Base-by-base conservation (phyloP, 2,329 filamentous ascomycete genomes). In the Xylaria digitata region DNA sequence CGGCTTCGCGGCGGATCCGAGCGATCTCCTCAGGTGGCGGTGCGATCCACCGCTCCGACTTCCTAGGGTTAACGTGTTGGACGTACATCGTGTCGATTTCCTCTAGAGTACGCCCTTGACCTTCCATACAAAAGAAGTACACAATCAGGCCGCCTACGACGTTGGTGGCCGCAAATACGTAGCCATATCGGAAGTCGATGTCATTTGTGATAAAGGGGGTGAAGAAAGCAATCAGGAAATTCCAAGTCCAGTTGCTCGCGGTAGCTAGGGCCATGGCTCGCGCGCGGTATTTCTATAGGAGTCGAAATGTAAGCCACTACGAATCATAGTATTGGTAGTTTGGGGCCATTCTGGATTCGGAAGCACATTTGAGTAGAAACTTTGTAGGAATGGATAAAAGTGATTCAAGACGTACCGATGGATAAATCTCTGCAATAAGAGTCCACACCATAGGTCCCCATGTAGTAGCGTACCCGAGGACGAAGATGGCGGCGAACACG, bases 51-150 rank as follows among this genome's bases (percentile, higher is more conserved):
- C 84, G 80, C 52, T 81, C 76, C 72, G 87, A 90, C 82, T 88
- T 86, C 80, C 86, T 87, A 0, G 90, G 89, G 70, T 81, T 86
- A 19, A 92, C 88, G 30, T 81, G 81, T 56, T 90, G 82, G 42
- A 92, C 82, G 71, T 93, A 94, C 89, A 92, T 92, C 54, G 88
- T 90, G 73, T 95, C 92, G 62, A 95, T 91, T 77, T 94, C 91
- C 80, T 95, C 92, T 1, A 95, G 83, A 0, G 87, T 89, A 6
- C 91, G 86, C 59, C 90, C 91, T 75, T 92, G 89, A 52, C 87
- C 89, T 76, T 94, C 92, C 63, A 91, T 88, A 59, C 94, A 86
- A 77, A 93, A 93, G 80, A 94, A 92, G 81, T 90, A 94, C 34
- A 94, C 90, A 13, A 93, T 78, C 0, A 88, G 70, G 0, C 87